These are phyloP conservation scores for Saccharomycopsis amapae DNA, from an alignment of 805 yeast species.

Conservation along the genomic window DNA sequence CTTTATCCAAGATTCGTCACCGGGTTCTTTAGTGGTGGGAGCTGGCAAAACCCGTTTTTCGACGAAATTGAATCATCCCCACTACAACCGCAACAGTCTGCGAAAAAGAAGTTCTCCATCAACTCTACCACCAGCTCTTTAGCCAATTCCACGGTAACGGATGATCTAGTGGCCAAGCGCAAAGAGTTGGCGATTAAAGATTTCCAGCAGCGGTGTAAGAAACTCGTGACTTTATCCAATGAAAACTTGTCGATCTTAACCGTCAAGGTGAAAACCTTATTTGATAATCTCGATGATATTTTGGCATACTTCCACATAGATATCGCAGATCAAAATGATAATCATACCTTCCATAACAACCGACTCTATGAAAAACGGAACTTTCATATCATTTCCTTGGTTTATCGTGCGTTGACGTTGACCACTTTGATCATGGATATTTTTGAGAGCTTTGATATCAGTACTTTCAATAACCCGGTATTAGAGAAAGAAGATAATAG, in stretches of 20 bases:
- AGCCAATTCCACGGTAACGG: neutral
- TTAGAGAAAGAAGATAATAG: neutral
- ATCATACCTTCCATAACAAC: constrained; percentile 23
- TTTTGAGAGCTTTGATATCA: constrained; percentile 55
- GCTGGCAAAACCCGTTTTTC: constrained; percentile 67
- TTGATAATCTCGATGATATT: constrained; percentile 35
- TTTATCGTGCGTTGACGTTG: constrained; percentile 46
- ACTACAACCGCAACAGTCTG: too few species aligned
- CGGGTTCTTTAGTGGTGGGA: constrained; percentile 69
- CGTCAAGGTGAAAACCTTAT: constrained; percentile 33
- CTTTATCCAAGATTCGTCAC: constrained; percentile 61
- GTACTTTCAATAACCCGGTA: constrained; percentile 34
- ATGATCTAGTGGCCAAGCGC: constrained; percentile 28
- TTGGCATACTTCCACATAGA: constrained; percentile 30
- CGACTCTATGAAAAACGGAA: constrained; percentile 39
- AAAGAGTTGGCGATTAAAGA: constrained; percentile 8
- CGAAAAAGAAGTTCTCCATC: constrained; percentile 21
- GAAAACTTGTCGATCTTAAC: constrained; percentile 37
- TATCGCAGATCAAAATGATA: neutral
- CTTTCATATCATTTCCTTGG: constrained; percentile 43
- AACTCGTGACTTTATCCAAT: constrained; percentile 36
- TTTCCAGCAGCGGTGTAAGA: constrained; percentile 10
- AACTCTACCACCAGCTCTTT: constrained; percentile 23
- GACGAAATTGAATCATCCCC: constrained; percentile 29
- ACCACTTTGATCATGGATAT: constrained; percentile 44